Evolutionary conservation across 495 filamentous ascomycete species (phyloP).

Genomic region (Xylaria intraflava): DNA sequence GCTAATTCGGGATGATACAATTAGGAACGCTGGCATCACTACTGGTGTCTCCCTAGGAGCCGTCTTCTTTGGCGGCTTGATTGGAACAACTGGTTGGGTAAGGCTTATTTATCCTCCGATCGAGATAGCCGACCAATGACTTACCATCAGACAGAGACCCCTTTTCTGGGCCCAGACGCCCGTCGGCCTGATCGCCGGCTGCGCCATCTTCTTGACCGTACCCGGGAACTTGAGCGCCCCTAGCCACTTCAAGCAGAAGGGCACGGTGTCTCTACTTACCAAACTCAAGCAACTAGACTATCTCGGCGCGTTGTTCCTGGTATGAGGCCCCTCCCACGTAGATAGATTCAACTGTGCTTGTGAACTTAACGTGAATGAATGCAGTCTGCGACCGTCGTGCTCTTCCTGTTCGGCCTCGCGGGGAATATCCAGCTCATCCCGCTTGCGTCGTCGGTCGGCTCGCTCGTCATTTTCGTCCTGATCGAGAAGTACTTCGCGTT

Average conservation of each 20-base stretch:
- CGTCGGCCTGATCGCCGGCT: conserved; percentile 47
- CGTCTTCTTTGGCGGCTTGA: conserved; percentile 58
- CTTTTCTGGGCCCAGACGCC: conserved; percentile 65
- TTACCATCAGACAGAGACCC: conserved; percentile 41
- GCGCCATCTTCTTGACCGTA: conserved; percentile 54
- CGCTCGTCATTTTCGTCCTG: conserved; percentile 51
- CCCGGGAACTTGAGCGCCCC: conserved; percentile 37
- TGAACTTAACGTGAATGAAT: conserved; percentile 5
- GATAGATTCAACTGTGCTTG: background rate
- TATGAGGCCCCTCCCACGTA: conserved; percentile 26
- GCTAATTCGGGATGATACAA: background rate
- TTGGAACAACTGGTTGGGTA: conserved; percentile 62
- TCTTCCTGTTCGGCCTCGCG: conserved; percentile 63
- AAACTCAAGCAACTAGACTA: conserved; percentile 64
- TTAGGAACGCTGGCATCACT: conserved; percentile 50
- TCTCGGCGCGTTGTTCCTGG: conserved; percentile 55
- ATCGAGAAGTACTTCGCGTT: conserved; percentile 50
- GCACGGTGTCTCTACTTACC: conserved; percentile 17
- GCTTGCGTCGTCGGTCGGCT: conserved; percentile 47
- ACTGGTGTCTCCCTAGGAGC: conserved; percentile 65
- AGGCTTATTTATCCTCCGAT: conserved; percentile 16
- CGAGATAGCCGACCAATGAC: background rate
- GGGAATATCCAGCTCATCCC: conserved; percentile 49
- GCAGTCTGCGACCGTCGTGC: conserved; percentile 47
- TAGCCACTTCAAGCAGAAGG: conserved; percentile 9